A percentile compares a stretch with the other conserved stretches of the same genome.
Evolutionary conservation across 2,329 filamentous ascomycete genomes (phyloP).

Genomic region (Hypocreales sp.): DNA sequence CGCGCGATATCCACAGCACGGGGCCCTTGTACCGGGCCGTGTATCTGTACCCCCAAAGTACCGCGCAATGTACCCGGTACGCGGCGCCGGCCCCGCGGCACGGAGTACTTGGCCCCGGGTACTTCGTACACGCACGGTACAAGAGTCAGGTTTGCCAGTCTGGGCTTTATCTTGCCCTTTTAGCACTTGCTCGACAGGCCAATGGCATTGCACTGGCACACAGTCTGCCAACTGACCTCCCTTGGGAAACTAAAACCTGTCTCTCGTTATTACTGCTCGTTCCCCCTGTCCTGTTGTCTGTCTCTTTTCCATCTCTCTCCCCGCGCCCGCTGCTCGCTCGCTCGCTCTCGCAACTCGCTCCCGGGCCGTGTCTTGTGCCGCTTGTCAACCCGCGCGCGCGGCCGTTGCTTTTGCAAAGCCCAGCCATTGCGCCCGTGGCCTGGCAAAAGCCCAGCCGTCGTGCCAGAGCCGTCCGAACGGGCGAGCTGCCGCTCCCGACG

Average conservation of each 20-base stretch:
- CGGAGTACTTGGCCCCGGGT: not conserved
- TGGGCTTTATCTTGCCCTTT: not conserved
- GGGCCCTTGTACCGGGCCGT: no score
- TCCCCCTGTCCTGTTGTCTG: not conserved
- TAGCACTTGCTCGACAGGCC: not conserved
- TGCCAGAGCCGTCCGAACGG: no score
- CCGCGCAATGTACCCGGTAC: no score
- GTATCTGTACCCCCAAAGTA: no score
- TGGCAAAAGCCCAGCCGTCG: no score
- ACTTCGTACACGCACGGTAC: not conserved
- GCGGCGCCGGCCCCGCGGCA: no score
- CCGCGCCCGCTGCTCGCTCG: not conserved
- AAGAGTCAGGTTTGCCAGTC: constrained; percentile 1
- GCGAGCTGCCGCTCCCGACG: no score
- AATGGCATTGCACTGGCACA: constrained; percentile 2
- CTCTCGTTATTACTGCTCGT: constrained; percentile 4
- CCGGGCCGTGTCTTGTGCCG: no score
- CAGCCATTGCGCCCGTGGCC: no score
- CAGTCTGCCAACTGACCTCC: constrained; percentile 9
- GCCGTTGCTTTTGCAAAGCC: no score
- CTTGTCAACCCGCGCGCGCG: no score
- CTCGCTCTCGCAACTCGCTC: not conserved
- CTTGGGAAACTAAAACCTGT: constrained; percentile 15
- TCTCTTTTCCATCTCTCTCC: constrained; percentile 1
- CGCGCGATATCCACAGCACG: no score